Conservation (phyloP, 148 eudicot species). For the Simmondsia chinensis region DNA sequence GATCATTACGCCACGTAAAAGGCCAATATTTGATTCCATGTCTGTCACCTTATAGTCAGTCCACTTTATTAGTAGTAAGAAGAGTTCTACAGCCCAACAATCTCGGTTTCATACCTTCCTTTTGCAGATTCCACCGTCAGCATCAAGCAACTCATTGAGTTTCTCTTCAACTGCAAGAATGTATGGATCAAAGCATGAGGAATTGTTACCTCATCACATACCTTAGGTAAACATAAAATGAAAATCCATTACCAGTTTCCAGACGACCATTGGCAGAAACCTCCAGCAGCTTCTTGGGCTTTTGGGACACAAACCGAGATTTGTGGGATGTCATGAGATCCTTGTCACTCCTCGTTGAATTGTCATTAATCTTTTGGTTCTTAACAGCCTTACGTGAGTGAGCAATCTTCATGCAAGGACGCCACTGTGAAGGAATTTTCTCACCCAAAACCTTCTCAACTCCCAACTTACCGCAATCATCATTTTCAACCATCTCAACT, state of each 20-base stretch:
- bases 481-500: conserved; percentile 19
- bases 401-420: conserved; percentile 33
- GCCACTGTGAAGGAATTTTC: conserved; percentile 20
- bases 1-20: no score
- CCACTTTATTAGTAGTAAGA: no score
- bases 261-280: conserved; percentile 39
- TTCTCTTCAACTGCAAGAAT: conserved; percentile 70
- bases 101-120: conserved; percentile 41
- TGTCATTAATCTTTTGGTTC: conserved; percentile 34
- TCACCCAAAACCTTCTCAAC: conserved; percentile 17
- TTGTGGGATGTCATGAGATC: conserved; percentile 23
- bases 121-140: conserved; percentile 88
- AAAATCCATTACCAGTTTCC: conserved; percentile 54
- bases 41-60: no score
- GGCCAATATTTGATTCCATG: no score
- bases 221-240: not conserved
- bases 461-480: conserved; percentile 23
- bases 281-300: conserved; percentile 46
- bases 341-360: conserved; percentile 21
- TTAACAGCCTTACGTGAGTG: conserved; percentile 38
- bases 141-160: conserved; percentile 78
- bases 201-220: not conserved
- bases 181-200: no score
- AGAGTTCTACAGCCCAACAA: no score
- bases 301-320: conserved; percentile 23